phyloP scores from a whole-genome alignment of 2,329 filamentous ascomycete genomes.

The Fusarium sp. region DNA sequence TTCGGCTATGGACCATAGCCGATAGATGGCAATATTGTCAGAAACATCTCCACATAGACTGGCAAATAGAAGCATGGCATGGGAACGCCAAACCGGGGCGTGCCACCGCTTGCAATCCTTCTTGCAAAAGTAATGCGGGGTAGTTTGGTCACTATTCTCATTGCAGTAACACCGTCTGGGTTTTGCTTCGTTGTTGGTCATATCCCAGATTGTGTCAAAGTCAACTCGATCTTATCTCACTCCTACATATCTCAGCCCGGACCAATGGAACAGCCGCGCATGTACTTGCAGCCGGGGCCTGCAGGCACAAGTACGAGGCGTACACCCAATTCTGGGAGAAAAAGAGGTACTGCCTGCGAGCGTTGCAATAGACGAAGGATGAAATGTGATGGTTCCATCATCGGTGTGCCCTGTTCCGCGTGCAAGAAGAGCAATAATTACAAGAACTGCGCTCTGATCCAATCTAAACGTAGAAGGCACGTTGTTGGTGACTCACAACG shows the following conservation, averaged over 20 bases:
- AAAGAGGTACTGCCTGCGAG: background rate
- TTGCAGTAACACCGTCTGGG: background rate
- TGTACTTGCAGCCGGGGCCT: rapidly evolving
- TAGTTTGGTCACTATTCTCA: background rate
- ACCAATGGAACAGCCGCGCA: background rate
- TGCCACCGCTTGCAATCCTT: background rate
- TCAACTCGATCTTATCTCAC: background rate
- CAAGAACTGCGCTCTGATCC: background rate
- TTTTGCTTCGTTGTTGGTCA: background rate
- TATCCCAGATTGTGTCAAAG: background rate
- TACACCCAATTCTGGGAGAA: background rate
- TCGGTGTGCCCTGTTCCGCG: background rate
- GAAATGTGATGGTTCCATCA: constrained; percentile 4
- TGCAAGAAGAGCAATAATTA: constrained; percentile 9
- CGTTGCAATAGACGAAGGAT: constrained; percentile 10
- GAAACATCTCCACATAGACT: background rate
- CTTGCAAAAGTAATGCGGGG: background rate
- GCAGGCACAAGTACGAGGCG: background rate
- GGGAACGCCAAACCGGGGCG: background rate
- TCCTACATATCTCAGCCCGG: background rate
- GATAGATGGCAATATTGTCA: background rate
- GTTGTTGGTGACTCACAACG: rapidly evolving
- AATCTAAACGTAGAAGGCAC: background rate
- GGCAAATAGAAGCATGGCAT: background rate
- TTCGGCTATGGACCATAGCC: constrained; percentile 18